Evolutionary conservation across 1,284 basidiomycete species (phyloP), one percentile per base, ranked within the genome.

Genomic region (Ustilago loliicola): DNA sequence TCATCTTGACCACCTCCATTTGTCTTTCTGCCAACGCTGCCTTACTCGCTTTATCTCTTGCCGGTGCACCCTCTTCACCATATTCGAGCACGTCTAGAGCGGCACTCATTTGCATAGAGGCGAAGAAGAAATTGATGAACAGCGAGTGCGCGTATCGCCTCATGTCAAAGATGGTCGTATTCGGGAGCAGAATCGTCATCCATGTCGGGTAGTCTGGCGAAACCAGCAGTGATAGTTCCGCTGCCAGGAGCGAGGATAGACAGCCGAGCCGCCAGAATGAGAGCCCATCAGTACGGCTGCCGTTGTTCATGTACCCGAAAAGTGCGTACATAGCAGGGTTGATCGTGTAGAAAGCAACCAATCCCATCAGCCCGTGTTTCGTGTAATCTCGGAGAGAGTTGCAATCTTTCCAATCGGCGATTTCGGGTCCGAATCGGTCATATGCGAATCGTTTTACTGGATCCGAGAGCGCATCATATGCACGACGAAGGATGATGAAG

Each of bases 381-480:
- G 95, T 87, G 79, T 91, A 94, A 63, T 95, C 94, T 58, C 89
- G 88, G 29, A 89, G 87, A 0, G 91, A 92, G n/a, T 88, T 88
- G 72, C 91, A 91, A 30, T 91, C 88, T 36, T 88, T 89, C 93
- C 93, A 95, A 0, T 80, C 83, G 25, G 93, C 77, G 2, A 92
- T 91, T 32, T 91, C 90, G 3, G 92, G 91, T 0, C 94, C 94
- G 81, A 95, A 95, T 67, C 93, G 80, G 59, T 96, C 94, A 85
- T 96, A 96, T 0, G 94, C 94, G 87, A 93, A 95, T 53, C 94
- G 88, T 66, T 91, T 91, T 1, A 91, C 88, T 0, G 94, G 93
- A 78, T 94, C 90, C 68, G 91, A 93, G 34, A 96, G 86, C 0
- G 91, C 91, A 83, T 96, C 94, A 82, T 92, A 95, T 21, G 92